A percentile compares a stretch with the other conserved stretches of the same genome.
Evolutionary conservation across 441 rosid species (phyloP).

Genomic region (Brassica balearica): DNA sequence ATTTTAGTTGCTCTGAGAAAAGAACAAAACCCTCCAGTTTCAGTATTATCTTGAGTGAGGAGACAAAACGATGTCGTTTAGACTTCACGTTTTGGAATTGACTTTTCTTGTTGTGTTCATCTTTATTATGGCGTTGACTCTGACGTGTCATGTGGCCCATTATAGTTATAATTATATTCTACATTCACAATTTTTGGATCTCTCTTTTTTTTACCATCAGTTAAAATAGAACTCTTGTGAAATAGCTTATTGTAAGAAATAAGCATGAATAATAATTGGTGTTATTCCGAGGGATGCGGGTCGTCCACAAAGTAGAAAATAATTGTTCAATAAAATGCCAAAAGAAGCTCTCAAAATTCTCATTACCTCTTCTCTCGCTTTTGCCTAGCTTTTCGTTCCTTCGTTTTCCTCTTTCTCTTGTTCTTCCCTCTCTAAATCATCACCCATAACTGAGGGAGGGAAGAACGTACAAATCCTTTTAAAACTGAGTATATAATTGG

Average conservation of each 20-base stretch:
- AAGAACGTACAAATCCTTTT: constrained; percentile 17
- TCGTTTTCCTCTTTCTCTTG: constrained; percentile 8
- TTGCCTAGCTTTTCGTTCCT: constrained; percentile 29
- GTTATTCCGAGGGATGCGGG: constrained; percentile 27
- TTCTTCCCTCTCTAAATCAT: constrained; percentile 40
- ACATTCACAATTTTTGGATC: constrained; percentile 17
- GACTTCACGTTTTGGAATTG: no score
- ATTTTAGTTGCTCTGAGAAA: constrained; percentile 8
- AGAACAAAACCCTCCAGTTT: background rate
- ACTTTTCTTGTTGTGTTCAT: no score
- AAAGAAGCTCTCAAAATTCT: constrained; percentile 35
- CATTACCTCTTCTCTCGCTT: constrained; percentile 37
- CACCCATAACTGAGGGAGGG: constrained; percentile 29
- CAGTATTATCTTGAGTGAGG: no score
- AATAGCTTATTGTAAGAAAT: background rate
- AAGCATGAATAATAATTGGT: background rate
- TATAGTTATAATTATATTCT: no score
- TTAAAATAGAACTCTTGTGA: background rate
- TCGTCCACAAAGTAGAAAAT: constrained; percentile 23
- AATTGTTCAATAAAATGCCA: constrained; percentile 39
- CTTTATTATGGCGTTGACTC: no score
- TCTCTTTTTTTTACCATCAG: background rate
- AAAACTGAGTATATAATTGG: background rate
- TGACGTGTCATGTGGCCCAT: no score
- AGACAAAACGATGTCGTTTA: no score